Evolutionary conservation across 2,329 filamentous ascomycete genomes (phyloP).

Genomic region (Chaetomiaceae sp.): DNA sequence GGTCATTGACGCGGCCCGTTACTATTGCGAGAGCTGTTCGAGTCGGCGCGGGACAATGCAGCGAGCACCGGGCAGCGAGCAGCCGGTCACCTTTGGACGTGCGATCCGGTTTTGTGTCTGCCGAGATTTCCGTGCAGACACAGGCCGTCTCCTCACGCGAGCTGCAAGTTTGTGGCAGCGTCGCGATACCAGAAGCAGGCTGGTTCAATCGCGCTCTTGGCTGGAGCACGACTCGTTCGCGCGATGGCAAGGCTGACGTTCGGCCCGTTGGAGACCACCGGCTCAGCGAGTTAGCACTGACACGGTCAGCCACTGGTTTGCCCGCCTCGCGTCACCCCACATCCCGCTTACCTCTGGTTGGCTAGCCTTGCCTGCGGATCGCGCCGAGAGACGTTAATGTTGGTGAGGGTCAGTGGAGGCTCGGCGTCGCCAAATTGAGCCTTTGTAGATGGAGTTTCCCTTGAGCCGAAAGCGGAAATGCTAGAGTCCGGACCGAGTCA

Average conservation of each 20-base stretch:
- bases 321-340: neutral
- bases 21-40: slow-evolving; percentile 1
- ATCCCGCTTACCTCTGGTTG: neutral
- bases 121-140: neutral
- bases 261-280: slow-evolving; percentile 12
- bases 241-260: slow-evolving; percentile 13
- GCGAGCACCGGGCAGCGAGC: no score
- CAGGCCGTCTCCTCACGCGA: neutral
- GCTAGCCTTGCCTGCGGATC: slow-evolving; percentile 13
- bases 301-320: slow-evolving; percentile 7
- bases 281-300: no score
- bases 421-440: no score
- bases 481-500: no score
- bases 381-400: no score
- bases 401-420: no score
- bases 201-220: neutral
- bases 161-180: no score
- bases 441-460: no score
- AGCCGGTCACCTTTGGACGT: no score
- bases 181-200: neutral
- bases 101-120: neutral
- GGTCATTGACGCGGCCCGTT: slow-evolving; percentile 10
- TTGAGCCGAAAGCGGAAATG: no score
- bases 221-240: no score
- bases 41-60: neutral